Evolutionary conservation across 2,329 filamentous ascomycete genomes (phyloP), one percentile per base, ranked within the genome.

Genomic region (Orbilia oligospora): DNA sequence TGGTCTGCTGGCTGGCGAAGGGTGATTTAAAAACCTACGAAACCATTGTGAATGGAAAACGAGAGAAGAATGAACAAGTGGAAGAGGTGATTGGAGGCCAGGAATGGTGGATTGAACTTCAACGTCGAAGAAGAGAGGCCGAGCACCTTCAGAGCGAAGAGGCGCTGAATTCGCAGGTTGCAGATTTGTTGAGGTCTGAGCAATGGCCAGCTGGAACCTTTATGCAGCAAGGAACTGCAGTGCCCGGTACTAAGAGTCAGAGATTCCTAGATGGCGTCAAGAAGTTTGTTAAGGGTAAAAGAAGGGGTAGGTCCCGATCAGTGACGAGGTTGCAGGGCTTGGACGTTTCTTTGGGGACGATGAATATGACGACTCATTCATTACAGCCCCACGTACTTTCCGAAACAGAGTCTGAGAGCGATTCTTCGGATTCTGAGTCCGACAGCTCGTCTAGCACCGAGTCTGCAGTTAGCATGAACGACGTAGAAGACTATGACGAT

Each of bases 101-200:
- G 81, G 89, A 91, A 36, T 97, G 93, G 93, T 97, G 93, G 93
- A 88, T 91, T 61, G 91, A 94, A 49, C 85, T 96, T 3, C 90
- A 91, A 81, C 86, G 85, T 51, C 80, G 80, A 18, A 69, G 81
- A 20, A 69, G 75, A 33, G 73, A 79, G 33, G 80, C 80, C 12
- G 71, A 81, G 48, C 67, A 67, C 27, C 79, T 53, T 61, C 80
- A 79, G 38, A 82, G 49, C 49, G 77, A 41, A 61, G 79, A 30
- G 27, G 82, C 27, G 61, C 80, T 63, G 20, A 76, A 65, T 58
- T 79, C 53, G 16, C 78, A 65, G 49, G 75, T 75, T 70, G 81
- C 79, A 12, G 68, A 78, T 36, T n/a, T 78, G 16, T 18, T 78
- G 16, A 61, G 67, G 30, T 78, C 81, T 49, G 48, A 81, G 48